These are phyloP conservation scores for Diutina pseudorugosa DNA, from an alignment of 1,139 yeast species.

Conservation along the genomic window DNA sequence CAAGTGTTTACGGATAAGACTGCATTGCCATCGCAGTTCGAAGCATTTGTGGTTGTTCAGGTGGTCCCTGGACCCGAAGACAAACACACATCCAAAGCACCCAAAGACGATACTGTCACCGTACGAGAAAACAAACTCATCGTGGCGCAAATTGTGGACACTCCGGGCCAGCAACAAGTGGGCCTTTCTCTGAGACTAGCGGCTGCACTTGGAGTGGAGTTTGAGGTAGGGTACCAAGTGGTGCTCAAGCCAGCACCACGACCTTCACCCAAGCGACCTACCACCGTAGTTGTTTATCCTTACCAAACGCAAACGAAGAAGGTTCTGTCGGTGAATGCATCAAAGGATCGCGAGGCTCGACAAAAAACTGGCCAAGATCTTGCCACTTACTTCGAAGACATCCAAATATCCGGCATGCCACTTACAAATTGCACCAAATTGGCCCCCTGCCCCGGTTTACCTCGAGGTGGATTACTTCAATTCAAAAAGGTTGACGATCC, in stretches of 20 bases:
- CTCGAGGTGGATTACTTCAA: conserved; percentile 52
- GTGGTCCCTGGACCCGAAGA: conserved; percentile 42
- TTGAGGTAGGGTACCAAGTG: conserved; percentile 41
- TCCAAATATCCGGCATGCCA: neutral
- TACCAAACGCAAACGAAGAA: conserved; percentile 35
- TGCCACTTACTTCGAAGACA: neutral
- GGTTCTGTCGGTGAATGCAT: conserved; percentile 5
- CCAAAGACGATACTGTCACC: conserved; percentile 1
- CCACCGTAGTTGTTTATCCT: conserved; percentile 40
- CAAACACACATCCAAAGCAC: conserved; percentile 9
- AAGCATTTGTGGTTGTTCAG: conserved; percentile 41
- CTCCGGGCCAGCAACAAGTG: conserved; percentile 22
- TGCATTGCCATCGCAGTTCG: conserved; percentile 19
- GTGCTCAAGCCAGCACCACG: conserved; percentile 39
- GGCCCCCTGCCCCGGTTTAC: conserved; percentile 40
- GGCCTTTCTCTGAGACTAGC: conserved; percentile 49
- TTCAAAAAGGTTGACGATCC: conserved; percentile 35
- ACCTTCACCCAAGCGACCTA: conserved; percentile 27
- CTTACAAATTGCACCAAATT: conserved; percentile 36
- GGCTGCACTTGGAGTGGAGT: conserved; percentile 42
- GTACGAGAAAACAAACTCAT: conserved; percentile 30
- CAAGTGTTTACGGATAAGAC: conserved; percentile 33
- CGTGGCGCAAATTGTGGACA: conserved; percentile 40
- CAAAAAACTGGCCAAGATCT: neutral
- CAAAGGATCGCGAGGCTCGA: neutral